These are phyloP conservation scores for Fonsecaea pedrosoi DNA, from an alignment of 2,329 filamentous ascomycete species.

Conservation along the genomic window DNA sequence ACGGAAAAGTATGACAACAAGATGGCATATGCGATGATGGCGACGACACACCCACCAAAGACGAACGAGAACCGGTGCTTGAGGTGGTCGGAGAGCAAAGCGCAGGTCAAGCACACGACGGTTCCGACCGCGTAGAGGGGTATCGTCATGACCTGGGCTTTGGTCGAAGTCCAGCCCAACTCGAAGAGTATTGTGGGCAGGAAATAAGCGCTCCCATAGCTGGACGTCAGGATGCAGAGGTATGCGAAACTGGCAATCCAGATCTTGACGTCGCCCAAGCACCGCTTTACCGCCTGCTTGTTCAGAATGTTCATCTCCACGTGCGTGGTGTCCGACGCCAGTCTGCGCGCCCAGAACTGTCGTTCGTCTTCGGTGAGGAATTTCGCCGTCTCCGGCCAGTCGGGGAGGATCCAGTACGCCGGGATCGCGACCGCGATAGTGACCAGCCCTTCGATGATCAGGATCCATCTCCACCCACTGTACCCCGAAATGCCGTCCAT, in stretches of 20 bases:
- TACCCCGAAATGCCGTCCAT: slow-evolving; percentile 52
- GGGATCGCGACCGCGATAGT: slow-evolving; percentile 40
- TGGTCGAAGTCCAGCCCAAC: slow-evolving; percentile 44
- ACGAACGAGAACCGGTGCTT: slow-evolving; percentile 46
- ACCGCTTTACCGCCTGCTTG: slow-evolving; percentile 38
- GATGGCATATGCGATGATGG: slow-evolving; percentile 45
- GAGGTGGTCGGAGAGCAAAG: slow-evolving; percentile 42
- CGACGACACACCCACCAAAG: slow-evolving; percentile 43
- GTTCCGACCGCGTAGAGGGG: slow-evolving; percentile 45
- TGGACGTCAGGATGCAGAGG: slow-evolving; percentile 45
- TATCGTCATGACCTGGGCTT: slow-evolving; percentile 47
- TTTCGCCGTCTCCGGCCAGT: slow-evolving; percentile 44
- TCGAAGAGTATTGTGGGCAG: slow-evolving; percentile 46
- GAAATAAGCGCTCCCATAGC: slow-evolving; percentile 44
- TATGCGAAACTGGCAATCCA: slow-evolving; percentile 40
- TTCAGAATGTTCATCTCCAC: slow-evolving; percentile 42
- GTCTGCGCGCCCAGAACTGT: slow-evolving; percentile 46
- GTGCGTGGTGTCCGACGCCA: slow-evolving; percentile 40
- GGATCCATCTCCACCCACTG: slow-evolving; percentile 45
- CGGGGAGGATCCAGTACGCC: slow-evolving; percentile 42
- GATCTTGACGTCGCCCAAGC: slow-evolving; percentile 45
- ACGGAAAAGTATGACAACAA: slow-evolving; percentile 40
- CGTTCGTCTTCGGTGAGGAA: slow-evolving; percentile 41
- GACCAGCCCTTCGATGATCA: slow-evolving; percentile 46
- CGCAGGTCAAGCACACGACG: slow-evolving; percentile 40